Conservation (phyloP, 176 grass and related monocot genomes). For the Leersia perrieri region DNA sequence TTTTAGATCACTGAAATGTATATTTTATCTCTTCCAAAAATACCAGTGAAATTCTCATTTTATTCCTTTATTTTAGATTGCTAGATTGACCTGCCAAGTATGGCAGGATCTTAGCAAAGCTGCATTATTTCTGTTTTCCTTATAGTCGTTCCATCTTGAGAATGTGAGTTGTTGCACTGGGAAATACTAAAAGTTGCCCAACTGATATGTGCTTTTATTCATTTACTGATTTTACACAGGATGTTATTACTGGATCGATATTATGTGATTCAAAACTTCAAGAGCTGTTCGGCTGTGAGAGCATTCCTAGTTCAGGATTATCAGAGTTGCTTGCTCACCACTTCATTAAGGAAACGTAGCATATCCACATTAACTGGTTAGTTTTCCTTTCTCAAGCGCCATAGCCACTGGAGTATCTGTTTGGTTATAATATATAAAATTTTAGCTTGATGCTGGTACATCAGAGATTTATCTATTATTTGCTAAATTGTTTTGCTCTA, state of each 20-base stretch:
- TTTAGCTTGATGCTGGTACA: not conserved
- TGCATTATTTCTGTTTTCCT: not conserved
- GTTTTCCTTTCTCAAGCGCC: not conserved
- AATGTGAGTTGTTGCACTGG: too few relatives aligned
- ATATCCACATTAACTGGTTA: slow-evolving; percentile 70
- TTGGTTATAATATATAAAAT: not conserved
- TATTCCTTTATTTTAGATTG: not conserved
- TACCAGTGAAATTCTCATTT: not conserved
- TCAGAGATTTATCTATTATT: not conserved
- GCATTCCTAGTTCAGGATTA: slow-evolving; percentile 60
- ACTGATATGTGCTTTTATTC: not conserved
- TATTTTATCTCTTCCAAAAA: not conserved
- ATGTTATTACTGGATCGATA: slow-evolving; percentile 55
- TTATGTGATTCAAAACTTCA: slow-evolving; percentile 88
- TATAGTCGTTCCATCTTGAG: not conserved
- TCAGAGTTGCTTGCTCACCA: slow-evolving; percentile 68
- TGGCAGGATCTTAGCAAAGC: not conserved
- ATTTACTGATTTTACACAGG: slow-evolving; percentile 50
- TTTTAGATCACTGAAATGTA: not conserved
- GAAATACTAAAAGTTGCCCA: not conserved
- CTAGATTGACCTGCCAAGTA: not conserved
- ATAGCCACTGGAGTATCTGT: not conserved
- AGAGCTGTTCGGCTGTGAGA: slow-evolving; percentile 81
- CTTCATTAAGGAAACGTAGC: slow-evolving; percentile 72
- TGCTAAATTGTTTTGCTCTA: not conserved